Base-by-base conservation (phyloP, 192 early-diverging fungal species). In the Coemansia sp. region DNA sequence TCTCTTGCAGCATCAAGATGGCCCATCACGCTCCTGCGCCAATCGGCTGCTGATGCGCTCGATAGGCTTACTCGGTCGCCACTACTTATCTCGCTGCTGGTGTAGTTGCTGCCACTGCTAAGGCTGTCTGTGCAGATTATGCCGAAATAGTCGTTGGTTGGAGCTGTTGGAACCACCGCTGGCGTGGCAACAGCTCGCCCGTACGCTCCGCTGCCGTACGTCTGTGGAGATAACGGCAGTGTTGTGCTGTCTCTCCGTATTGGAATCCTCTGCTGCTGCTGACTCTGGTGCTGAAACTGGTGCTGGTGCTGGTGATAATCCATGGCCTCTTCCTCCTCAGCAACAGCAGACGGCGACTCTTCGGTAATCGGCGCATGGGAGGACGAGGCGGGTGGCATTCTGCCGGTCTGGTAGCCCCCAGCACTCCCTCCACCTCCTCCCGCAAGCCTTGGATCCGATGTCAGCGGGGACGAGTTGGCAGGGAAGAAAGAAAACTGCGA, bases 71-170 rank as follows among this genome's bases (percentile, higher is more conserved):
- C 25, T 67, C 63, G 43, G 22, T 62, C 43, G 22, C 25, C 7
- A 41, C 25, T 32, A 7, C 64, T 25, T 22, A 32, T 14, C 32
- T 32, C 50, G 22, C 51, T 42, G 13, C 48, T 19, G 65, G 40
- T 61, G 49, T 22, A 63, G 54, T 56, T 64, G 55, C 43, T 74
- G 67, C 45, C 42, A 5, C 32, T 17, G 37, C 70, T 57, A 43
- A 10, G 7, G 2, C 20, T n/a, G 20, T 13, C 39, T 57, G 59
- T 45, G 54, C 19, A 56, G 40, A 61, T 59, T 51, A 55, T 42
- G 44, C 77, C 78, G 66, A 81, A 81, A 50, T 81, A 81, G 49
- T 81, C 77, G 44, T 38, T 20, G 7, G 39, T 46, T 43, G 58
- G 41, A 6, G 64, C 39, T 14, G 57, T 67, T 16, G 50, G 61